Evolutionary conservation across 352 stramenopile species (phyloP), one percentile per base, ranked within the genome.

Genomic region (Phytophthora sp.): DNA sequence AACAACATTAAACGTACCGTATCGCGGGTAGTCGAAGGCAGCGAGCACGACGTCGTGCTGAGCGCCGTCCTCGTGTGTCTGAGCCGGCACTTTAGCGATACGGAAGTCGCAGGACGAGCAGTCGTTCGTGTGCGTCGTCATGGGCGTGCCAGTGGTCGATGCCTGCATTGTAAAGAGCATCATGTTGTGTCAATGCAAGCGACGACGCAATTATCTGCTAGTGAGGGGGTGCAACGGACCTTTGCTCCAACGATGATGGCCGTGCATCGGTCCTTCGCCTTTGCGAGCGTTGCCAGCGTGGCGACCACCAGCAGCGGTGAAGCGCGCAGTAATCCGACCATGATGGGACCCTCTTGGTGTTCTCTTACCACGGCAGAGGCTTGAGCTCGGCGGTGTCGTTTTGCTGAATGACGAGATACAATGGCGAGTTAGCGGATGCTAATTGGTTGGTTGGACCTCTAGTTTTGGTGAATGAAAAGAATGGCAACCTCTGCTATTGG

Each of bases 51-150:
- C 80, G 20, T 90, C 69, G 69, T 90, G 87, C 46, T 64, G 39
- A 0, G 75, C 71, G 29, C 61, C 80, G 1, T 59, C 31, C 4
- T 77, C 61, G 56, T 93, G 74, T 27, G 52, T 81, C 55, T 86
- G 71, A 23, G 76, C 73, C 4, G 87, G 87, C 42, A 95, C 83
- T 36, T 94, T 95, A 57, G 68, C 82, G 63, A 94, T 78, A 35
- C 87, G 87, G 58, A 93, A 95, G 68, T 95, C 87, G 57, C 87
- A 93, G 23, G 73, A 89, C 56, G 76, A 91, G 61, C 87, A 94
- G 68, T 95, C 87, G 63, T 87, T 91, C 39, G 87, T 89, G 67
- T 95, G 87, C 16, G 87, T 93, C 36, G 84, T 91, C 81, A 95
- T 94, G 27, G 87, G 80, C 15, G 85, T 68, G 2, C 71, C 71